phyloP scores from a whole-genome alignment of 2,329 filamentous ascomycete genomes.

The Trichoderma koningii region DNA sequence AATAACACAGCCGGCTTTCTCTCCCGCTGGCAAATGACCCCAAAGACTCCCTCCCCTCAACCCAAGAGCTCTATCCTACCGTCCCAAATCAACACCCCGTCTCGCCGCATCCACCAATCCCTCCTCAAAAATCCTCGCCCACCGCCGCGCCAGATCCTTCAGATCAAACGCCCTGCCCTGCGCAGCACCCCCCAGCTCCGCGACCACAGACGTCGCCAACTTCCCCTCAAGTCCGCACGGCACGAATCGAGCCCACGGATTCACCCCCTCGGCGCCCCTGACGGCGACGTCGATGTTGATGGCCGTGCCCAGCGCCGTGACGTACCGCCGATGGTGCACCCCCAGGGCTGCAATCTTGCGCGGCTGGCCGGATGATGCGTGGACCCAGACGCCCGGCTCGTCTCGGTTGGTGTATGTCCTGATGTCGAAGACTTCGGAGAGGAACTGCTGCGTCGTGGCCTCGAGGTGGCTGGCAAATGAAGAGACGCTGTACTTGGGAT shows the following conservation, averaged over 20 bases:
- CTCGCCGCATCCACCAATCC: constrained; percentile 37
- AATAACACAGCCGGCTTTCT: no score
- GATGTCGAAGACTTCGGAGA: constrained; percentile 60
- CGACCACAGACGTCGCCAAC: constrained; percentile 71
- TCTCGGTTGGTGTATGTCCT: constrained; percentile 61
- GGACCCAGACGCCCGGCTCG: constrained; percentile 84
- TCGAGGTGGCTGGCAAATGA: constrained; percentile 81
- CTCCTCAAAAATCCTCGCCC: constrained; percentile 42
- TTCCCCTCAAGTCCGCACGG: constrained; percentile 84
- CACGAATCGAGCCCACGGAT: constrained; percentile 72
- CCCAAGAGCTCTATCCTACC: not conserved
- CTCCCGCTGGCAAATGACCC: no score
- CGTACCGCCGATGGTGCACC: constrained; percentile 82
- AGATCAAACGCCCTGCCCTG: constrained; percentile 35
- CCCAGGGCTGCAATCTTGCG: constrained; percentile 88
- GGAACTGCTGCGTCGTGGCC: constrained; percentile 68
- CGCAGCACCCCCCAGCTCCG: constrained; percentile 45
- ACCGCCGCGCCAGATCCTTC: constrained; percentile 36
- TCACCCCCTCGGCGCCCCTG: constrained; percentile 41
- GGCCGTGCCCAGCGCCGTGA: constrained; percentile 82
- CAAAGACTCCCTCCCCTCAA: no score
- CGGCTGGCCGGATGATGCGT: constrained; percentile 33
- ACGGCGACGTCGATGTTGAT: constrained; percentile 71
- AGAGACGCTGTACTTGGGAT: constrained; percentile 66
- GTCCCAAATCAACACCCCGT: constrained; percentile 30